Evolutionary conservation across 345 rosid genomes (phyloP).

Genomic region (Gossypium thurberi): DNA sequence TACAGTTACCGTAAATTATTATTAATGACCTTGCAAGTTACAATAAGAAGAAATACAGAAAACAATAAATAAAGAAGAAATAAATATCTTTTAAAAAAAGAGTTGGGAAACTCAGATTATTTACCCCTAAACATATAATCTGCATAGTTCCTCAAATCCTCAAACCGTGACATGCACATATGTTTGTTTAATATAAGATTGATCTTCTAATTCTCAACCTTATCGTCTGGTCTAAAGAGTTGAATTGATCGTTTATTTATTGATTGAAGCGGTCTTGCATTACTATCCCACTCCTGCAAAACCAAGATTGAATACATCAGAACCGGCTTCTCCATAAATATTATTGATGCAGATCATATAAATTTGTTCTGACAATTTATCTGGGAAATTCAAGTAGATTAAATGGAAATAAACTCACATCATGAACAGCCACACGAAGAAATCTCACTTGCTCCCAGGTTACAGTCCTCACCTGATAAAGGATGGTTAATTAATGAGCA

Average conservation of each 20-base stretch:
- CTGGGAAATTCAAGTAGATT: background rate
- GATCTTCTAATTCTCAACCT: conserved; percentile 8
- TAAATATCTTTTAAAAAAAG: background rate
- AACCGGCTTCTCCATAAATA: too few species aligned
- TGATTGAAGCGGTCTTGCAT: conserved; percentile 64
- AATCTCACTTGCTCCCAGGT: conserved; percentile 45
- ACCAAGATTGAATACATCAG: background rate
- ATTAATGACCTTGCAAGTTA: too few species aligned
- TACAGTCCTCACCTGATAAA: conserved; percentile 47
- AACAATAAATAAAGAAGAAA: background rate
- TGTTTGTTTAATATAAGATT: background rate
- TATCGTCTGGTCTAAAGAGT: conserved; percentile 34
- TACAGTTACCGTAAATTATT: too few species aligned
- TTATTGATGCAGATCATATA: background rate
- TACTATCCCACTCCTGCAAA: conserved; percentile 48
- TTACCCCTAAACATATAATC: too few species aligned
- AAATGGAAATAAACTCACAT: conserved; percentile 38
- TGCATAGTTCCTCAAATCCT: background rate
- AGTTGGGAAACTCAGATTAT: too few species aligned
- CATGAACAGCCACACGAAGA: conserved; percentile 76
- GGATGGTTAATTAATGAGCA: background rate
- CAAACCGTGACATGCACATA: background rate
- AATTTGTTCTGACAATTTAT: background rate
- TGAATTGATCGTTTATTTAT: conserved; percentile 35
- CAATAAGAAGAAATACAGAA: background rate